Evolutionary conservation across 1,284 basidiomycete species (phyloP).

Genomic region (Cystobasidium pallidum): DNA sequence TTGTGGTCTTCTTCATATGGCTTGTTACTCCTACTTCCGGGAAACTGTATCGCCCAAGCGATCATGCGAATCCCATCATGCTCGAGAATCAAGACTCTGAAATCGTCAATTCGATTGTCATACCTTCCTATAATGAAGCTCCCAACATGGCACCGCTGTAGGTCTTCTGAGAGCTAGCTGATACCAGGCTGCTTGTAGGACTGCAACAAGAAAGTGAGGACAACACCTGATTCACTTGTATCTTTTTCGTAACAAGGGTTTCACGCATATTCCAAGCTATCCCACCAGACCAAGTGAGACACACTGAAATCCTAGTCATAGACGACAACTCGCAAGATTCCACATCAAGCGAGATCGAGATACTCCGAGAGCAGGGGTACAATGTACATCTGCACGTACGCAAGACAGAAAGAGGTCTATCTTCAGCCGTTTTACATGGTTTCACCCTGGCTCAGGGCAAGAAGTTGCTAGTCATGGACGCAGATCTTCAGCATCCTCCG

Average conservation of each 20-base stretch:
- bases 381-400: conserved; percentile 60
- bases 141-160: conserved; percentile 55
- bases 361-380: conserved; percentile 58
- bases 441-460: conserved; percentile 59
- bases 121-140: conserved; percentile 62
- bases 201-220: too few species aligned
- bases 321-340: conserved; percentile 62
- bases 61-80: conserved; percentile 30
- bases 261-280: conserved; percentile 38
- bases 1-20: conserved; percentile 38
- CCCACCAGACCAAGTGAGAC: conserved; percentile 31
- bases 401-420: conserved; percentile 59
- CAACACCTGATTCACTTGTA: conserved; percentile 12
- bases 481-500: conserved; percentile 61
- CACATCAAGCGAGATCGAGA: conserved; percentile 59
- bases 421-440: conserved; percentile 60
- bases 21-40: conserved; percentile 46
- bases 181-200: too few species aligned
- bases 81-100: conserved; percentile 53
- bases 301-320: conserved; percentile 61
- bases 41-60: conserved; percentile 43
- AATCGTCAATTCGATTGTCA: conserved; percentile 59
- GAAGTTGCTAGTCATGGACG: conserved; percentile 61
- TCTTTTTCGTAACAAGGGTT: background rate
- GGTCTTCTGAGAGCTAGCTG: conserved; percentile 48